phyloP scores from a whole-genome alignment of 345 rosid species.

The Linum trigynum region DNA sequence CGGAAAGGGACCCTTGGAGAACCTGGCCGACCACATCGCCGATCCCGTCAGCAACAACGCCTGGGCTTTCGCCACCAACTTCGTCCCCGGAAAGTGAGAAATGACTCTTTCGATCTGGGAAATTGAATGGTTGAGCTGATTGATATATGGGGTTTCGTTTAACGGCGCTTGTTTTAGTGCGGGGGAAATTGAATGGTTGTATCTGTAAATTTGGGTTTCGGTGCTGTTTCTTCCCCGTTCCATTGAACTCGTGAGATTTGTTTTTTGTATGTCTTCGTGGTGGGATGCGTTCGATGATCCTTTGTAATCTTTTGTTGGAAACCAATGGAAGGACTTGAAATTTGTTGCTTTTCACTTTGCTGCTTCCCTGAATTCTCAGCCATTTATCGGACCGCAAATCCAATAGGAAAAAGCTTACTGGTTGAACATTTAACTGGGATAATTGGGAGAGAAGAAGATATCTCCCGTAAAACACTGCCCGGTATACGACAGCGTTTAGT shows the following conservation, averaged over 20 bases:
- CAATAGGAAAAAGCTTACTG: too few relatives aligned
- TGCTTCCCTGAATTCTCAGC: too few relatives aligned
- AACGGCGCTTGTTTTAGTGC: too few relatives aligned
- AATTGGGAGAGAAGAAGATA: too few relatives aligned
- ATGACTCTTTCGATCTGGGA: neutral
- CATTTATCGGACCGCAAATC: too few relatives aligned
- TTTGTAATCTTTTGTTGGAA: neutral
- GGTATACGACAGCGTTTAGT: too few relatives aligned
- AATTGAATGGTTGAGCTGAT: neutral
- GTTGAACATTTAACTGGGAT: too few relatives aligned
- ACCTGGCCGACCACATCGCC: too few relatives aligned
- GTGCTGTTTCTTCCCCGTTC: neutral
- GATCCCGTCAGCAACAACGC: too few relatives aligned
- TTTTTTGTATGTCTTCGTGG: neutral
- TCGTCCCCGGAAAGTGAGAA: conserved; percentile 18
- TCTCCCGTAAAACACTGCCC: too few relatives aligned
- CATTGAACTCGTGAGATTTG: neutral
- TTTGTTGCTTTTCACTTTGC: neutral
- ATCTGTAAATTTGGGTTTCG: neutral
- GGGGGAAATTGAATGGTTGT: neutral
- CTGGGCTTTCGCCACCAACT: too few relatives aligned
- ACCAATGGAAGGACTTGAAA: neutral
- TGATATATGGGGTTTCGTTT: neutral
- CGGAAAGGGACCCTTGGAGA: too few relatives aligned
- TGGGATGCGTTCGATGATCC: neutral